Evolutionary conservation across 192 early-diverging fungal species (phyloP), one percentile per base, ranked within the genome.

Genomic region (Coemansia umbellata): DNA sequence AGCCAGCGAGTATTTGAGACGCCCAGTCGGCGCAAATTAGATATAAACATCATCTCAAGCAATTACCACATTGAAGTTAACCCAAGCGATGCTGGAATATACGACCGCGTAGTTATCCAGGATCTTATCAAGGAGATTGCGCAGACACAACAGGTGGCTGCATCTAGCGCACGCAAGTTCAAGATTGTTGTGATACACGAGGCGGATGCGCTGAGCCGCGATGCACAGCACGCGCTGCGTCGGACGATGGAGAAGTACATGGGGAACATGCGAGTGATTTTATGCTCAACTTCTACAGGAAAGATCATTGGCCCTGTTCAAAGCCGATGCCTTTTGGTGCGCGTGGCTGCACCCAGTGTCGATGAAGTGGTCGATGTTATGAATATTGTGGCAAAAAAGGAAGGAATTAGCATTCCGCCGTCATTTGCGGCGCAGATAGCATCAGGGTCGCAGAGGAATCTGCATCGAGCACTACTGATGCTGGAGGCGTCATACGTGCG

Each of bases 161-260:
- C 84, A 13, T 77, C 82, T 10, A 85, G 91, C 5, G 84, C 85
- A 51, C 83, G 90, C 50, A 63, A 73, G 49, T 99, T 97, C 69
- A 99, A 99, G 78, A 88, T 96, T 4, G 90, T 98, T 5, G 84
- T 98, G 18, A 80, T 99, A 47, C 88, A 96, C 69, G 94, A 97
- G 69, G 95, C 97, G 3, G 94, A 98, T 62, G 55, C 73, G 36
- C 79, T 99, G 45, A 83, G 85, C 26, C 79, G 87, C 32, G 92
- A 95, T 43, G 95, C 97, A 11, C 97, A 99, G 73, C 87, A 93
- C 27, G 95, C 88, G 21, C 82, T 99, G 49, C 85, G 97, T 49
- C 80, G 97, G n/a, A 99, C 97, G 3, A 99, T 99, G 97, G 97
- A 99, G 74, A 98, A 97, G 78, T 98, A 99, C 69, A 92, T 91